Percentiles rank a stretch among this genome's conserved stretches.
phyloP scores from a whole-genome alignment of 2,329 filamentous ascomycete genomes.

The Decorospora gaudefroyi region DNA sequence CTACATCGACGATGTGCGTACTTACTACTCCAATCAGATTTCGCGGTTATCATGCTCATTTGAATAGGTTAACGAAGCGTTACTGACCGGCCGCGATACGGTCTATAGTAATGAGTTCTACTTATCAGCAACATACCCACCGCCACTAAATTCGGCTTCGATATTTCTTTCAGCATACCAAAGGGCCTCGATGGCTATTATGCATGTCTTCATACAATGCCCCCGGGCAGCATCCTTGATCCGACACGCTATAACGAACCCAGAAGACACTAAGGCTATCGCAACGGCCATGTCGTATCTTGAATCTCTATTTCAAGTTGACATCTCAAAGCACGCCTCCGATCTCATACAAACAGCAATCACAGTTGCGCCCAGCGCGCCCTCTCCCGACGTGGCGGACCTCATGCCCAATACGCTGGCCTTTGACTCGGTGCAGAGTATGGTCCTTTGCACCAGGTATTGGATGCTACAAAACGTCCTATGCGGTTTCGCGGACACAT shows the following conservation, averaged over 20 bases:
- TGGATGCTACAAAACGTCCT: constrained; percentile 35
- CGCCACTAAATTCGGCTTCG: constrained; percentile 7
- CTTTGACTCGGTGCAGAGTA: constrained; percentile 31
- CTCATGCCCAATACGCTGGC: constrained; percentile 25
- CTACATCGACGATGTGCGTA: constrained; percentile 42
- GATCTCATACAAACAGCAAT: constrained; percentile 22
- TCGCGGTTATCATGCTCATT: constrained; percentile 9
- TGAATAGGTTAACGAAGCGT: constrained; percentile 36
- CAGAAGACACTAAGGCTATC: constrained; percentile 24
- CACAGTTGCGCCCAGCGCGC: constrained; percentile 15
- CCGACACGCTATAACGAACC: constrained; percentile 25
- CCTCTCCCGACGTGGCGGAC: constrained; percentile 24
- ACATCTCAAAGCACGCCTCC: constrained; percentile 22
- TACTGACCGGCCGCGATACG: constrained; percentile 33
- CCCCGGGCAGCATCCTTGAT: constrained; percentile 32
- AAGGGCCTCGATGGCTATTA: constrained; percentile 32
- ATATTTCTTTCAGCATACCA: constrained; percentile 19
- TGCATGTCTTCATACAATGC: constrained; percentile 39
- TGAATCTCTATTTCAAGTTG: constrained; percentile 28
- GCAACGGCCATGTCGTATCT: constrained; percentile 29
- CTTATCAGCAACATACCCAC: constrained; percentile 31
- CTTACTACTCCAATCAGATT: not conserved
- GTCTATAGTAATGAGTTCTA: constrained; percentile 39
- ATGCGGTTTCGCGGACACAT: constrained; percentile 30
- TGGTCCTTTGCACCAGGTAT: constrained; percentile 32